Conservation (phyloP, 208 protist species). For the Crithidia brevicula region DNA sequence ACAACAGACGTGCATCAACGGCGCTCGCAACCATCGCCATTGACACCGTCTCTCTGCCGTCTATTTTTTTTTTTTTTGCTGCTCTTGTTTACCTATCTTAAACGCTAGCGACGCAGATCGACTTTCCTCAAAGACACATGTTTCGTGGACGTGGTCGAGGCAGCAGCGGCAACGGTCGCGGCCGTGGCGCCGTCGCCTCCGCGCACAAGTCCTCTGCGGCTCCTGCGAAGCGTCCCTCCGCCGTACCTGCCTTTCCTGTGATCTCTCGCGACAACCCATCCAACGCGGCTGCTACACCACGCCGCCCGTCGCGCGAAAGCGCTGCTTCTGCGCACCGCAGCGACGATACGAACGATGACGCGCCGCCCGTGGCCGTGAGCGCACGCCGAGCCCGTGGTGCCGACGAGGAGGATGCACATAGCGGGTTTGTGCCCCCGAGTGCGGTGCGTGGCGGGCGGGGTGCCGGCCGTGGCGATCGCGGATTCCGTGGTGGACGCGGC, state of each 20-base stretch:
- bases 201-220: conserved; percentile 9
- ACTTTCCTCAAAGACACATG: conserved; percentile 15
- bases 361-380: conserved; percentile 40
- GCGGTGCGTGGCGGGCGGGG: background rate
- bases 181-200: conserved; percentile 1
- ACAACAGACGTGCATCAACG: no score
- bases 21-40: no score
- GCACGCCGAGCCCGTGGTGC: conserved; percentile 26
- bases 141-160: conserved; percentile 35
- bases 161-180: conserved; percentile 14
- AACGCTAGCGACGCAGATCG: no score
- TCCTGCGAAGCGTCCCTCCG: conserved; percentile 23
- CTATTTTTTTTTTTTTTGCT: no score
- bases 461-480: conserved; percentile 2
- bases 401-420: conserved; percentile 9
- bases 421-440: conserved; percentile 22
- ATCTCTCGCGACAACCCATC: conserved; percentile 20
- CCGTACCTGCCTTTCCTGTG: conserved; percentile 39
- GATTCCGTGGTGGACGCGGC: background rate
- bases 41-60: no score
- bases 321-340: background rate
- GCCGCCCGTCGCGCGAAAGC: background rate
- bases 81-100: no score
- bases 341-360: conserved; percentile 35
- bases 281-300: background rate